phyloP scores from a whole-genome alignment of 2,329 filamentous ascomycete genomes.

The Xylaria sp. region DNA sequence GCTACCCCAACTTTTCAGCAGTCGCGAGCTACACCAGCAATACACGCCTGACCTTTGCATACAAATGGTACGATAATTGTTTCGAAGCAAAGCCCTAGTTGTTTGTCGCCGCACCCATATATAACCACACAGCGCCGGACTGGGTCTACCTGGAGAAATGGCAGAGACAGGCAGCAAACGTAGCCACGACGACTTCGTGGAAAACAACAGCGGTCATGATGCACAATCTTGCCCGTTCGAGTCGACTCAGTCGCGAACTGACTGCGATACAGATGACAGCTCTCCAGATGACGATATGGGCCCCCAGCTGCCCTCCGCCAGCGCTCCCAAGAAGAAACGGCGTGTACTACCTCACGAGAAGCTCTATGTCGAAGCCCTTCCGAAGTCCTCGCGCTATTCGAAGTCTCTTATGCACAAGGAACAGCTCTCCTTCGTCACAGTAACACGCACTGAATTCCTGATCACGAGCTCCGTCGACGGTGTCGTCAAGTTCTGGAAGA shows the following conservation, averaged over 20 bases:
- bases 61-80: no score
- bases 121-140: not conserved
- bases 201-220: slow-evolving; percentile 33
- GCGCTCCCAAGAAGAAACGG: slow-evolving; percentile 85
- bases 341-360: slow-evolving; percentile 92
- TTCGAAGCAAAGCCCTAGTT: not conserved
- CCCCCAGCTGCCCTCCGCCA: slow-evolving; percentile 82
- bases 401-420: slow-evolving; percentile 99
- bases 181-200: slow-evolving; percentile 40
- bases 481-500: slow-evolving; percentile 99
- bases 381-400: slow-evolving; percentile 80
- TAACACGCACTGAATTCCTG: slow-evolving; percentile 94
- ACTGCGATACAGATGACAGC: slow-evolving; percentile 52
- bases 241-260: slow-evolving; percentile 11
- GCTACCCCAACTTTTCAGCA: slow-evolving; percentile 15
- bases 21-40: not conserved
- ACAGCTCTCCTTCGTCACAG: slow-evolving; percentile 83
- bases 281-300: slow-evolving; percentile 89
- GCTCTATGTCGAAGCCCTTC: slow-evolving; percentile 89
- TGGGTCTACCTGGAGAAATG: slow-evolving; percentile 28
- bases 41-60: no score
- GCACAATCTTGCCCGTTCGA: slow-evolving; percentile 1
- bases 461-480: slow-evolving; percentile 94
- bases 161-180: slow-evolving; percentile 39
- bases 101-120: not conserved